Conservation (phyloP, 108 stramenopile genomes). For the Cyclotella cryptica region DNA sequence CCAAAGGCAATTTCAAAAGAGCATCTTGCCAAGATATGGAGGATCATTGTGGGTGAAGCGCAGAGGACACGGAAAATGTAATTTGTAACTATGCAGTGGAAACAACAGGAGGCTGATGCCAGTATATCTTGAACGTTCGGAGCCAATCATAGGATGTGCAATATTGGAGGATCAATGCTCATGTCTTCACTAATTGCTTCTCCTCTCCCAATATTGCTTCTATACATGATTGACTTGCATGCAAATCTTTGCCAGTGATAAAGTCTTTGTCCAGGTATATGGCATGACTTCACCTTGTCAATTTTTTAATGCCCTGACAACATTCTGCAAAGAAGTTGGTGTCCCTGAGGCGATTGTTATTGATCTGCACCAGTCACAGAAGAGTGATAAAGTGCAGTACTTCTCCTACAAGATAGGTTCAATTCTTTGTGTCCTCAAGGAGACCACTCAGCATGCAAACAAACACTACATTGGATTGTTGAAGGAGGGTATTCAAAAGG, state of each 20-base stretch:
- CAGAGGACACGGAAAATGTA: slow-evolving; percentile 33
- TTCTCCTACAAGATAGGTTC: slow-evolving; percentile 44
- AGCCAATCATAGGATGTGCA: slow-evolving; percentile 11
- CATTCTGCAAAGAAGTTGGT: slow-evolving; percentile 52
- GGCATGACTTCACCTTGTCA: slow-evolving; percentile 28
- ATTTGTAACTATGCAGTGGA: slow-evolving; percentile 29
- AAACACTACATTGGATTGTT: slow-evolving; percentile 53
- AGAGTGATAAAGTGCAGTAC: not conserved
- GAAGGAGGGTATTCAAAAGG: slow-evolving; percentile 44
- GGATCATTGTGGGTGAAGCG: slow-evolving; percentile 28
- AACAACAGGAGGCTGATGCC: slow-evolving; percentile 3
- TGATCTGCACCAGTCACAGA: slow-evolving; percentile 36
- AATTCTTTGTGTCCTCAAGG: slow-evolving; percentile 28
- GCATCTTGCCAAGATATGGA: slow-evolving; percentile 45
- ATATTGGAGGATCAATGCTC: not conserved
- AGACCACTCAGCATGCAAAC: slow-evolving; percentile 48
- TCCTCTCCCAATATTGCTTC: slow-evolving; percentile 25
- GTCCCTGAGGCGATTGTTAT: slow-evolving; percentile 39
- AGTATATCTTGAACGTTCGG: not conserved
- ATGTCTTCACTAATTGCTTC: slow-evolving; percentile 46
- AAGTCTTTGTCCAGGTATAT: slow-evolving; percentile 29
- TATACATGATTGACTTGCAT: slow-evolving; percentile 20
- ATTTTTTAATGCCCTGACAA: slow-evolving; percentile 22
- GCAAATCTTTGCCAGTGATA: slow-evolving; percentile 43
- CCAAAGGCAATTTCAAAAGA: slow-evolving; percentile 34